Conservation (phyloP, 306 rosid genomes). For the Prunus persica region DNA sequence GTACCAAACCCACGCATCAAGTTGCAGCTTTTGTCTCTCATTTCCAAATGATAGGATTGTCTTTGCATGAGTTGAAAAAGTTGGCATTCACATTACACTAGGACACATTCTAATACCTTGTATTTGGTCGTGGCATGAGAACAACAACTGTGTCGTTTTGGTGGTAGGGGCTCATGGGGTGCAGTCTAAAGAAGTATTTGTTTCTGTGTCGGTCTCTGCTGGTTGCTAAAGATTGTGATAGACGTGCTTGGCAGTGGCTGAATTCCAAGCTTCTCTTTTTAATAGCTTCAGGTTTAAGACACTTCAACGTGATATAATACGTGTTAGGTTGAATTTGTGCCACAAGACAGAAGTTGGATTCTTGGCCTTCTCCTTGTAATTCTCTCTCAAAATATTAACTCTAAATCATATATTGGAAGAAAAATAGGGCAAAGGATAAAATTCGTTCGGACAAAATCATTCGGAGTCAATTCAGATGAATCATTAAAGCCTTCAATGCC, state of each 20-base stretch:
- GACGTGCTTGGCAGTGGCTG: not conserved
- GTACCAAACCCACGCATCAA: constrained; percentile 14
- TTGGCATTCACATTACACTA: not conserved
- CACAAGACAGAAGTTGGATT: too few relatives aligned
- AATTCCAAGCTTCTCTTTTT: too few relatives aligned
- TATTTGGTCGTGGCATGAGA: not conserved
- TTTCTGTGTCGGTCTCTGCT: not conserved
- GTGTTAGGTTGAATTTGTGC: too few relatives aligned
- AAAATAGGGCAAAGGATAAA: too few relatives aligned
- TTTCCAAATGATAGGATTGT: not conserved
- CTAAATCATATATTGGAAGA: not conserved
- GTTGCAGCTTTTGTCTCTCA: constrained; percentile 24
- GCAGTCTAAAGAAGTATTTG: not conserved
- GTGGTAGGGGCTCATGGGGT: not conserved
- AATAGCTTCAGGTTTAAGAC: too few relatives aligned
- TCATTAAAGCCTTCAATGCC: too few relatives aligned
- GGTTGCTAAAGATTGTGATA: not conserved
- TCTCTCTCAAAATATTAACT: too few relatives aligned
- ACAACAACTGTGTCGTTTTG: not conserved
- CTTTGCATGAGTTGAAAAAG: not conserved
- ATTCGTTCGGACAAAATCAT: too few relatives aligned
- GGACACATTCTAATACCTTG: not conserved
- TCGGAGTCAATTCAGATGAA: too few relatives aligned
- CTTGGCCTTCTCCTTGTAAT: too few relatives aligned
- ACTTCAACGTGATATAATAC: too few relatives aligned